These are phyloP conservation scores for Pistacia vera DNA, from an alignment of 345 rosid genomes.

Conservation along the genomic window DNA sequence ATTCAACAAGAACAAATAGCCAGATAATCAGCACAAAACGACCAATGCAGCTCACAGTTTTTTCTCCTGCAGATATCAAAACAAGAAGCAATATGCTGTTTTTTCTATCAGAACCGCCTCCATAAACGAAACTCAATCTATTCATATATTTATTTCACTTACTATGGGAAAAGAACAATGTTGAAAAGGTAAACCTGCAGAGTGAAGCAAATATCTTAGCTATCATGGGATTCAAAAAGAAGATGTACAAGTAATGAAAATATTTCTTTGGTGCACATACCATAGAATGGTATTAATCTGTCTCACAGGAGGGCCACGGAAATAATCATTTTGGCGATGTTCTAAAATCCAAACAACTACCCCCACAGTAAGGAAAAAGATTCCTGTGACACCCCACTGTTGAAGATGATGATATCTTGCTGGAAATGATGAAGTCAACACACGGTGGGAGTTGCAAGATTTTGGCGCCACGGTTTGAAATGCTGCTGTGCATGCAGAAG, in stretches of 20 bases:
- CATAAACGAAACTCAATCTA: too few species aligned
- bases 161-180: conserved; percentile 89
- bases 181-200: conserved; percentile 94
- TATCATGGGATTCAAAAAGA: too few species aligned
- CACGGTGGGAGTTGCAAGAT: too few species aligned
- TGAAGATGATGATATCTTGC: too few species aligned
- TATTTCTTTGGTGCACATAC: conserved; percentile 25
- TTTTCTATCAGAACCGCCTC: neutral
- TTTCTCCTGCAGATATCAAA: conserved; percentile 57
- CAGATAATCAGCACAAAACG: conserved; percentile 72
- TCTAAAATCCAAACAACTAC: conserved; percentile 75
- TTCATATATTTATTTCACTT: conserved; percentile 30
- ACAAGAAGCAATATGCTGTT: conserved; percentile 4
- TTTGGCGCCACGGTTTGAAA: too few species aligned
- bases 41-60: conserved; percentile 61
- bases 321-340: conserved; percentile 65
- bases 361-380: conserved; percentile 58
- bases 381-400: conserved; percentile 55
- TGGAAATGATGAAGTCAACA: too few species aligned
- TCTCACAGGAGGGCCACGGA: conserved; percentile 68
- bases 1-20: conserved; percentile 53
- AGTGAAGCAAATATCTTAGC: conserved; percentile 1
- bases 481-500: too few species aligned
- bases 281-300: conserved; percentile 71
- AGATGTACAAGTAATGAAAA: too few species aligned